Percentiles rank a stretch among this genome's conserved stretches.
Evolutionary conservation across 345 rosid species (phyloP).

Genomic region (Tarenaya hassleriana): DNA sequence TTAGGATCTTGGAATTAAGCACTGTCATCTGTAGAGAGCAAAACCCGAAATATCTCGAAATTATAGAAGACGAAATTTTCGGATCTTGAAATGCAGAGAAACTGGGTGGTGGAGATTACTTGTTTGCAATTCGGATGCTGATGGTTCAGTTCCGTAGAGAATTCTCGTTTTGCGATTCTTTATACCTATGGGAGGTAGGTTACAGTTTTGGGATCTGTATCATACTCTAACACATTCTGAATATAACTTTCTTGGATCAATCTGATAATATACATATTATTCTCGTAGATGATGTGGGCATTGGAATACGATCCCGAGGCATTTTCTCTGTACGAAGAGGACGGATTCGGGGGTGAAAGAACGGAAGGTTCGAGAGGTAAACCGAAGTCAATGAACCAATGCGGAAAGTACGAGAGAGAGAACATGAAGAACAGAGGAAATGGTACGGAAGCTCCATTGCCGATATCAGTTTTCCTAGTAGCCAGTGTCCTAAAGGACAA

Average conservation of each 20-base stretch:
- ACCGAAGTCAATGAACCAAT: constrained; percentile 55
- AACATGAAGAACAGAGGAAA: constrained; percentile 57
- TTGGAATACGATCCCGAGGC: constrained; percentile 86
- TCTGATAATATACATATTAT: not conserved
- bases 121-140: constrained; percentile 93
- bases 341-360: constrained; percentile 37
- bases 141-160: constrained; percentile 98
- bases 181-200: constrained; percentile 96
- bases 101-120: constrained; percentile 92
- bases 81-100: constrained; percentile 44
- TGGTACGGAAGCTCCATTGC: constrained; percentile 57
- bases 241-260: constrained; percentile 10
- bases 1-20: too few species aligned
- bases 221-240: too few species aligned
- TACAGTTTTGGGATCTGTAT: constrained; percentile 15
- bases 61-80: too few species aligned
- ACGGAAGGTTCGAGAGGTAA: constrained; percentile 49
- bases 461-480: constrained; percentile 90
- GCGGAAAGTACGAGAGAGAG: constrained; percentile 88
- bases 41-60: too few species aligned
- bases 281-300: constrained; percentile 99
- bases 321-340: constrained; percentile 56
- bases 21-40: too few species aligned
- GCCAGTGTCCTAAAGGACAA: constrained; percentile 95
- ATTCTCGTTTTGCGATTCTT: constrained; percentile 88